Conservation (phyloP, 768 basidiomycete genomes). For the Suillus alpinus region DNA sequence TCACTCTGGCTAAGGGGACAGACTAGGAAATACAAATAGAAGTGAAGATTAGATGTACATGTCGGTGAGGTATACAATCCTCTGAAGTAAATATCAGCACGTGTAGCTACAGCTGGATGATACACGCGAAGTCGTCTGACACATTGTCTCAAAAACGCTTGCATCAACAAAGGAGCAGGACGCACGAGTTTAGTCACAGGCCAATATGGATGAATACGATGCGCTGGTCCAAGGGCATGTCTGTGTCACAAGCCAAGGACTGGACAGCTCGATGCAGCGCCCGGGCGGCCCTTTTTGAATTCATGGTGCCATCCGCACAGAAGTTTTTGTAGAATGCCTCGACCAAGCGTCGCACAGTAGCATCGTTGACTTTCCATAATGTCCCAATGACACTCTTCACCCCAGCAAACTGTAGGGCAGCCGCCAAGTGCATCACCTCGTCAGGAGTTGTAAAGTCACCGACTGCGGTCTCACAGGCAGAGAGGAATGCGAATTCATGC, state of each 20-base stretch:
- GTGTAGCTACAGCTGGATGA: no score
- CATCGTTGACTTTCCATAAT: constrained; percentile 14
- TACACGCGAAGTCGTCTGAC: neutral
- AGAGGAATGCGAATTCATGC: constrained; percentile 3
- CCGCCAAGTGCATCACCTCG: constrained; percentile 21
- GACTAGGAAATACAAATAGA: neutral
- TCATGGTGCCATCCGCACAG: neutral
- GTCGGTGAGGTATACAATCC: no score
- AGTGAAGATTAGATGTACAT: no score
- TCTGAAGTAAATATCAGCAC: no score
- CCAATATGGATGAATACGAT: constrained; percentile 7
- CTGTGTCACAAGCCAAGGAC: neutral
- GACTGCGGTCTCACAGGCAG: constrained; percentile 11
- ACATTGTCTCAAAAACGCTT: no score
- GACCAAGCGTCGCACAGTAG: neutral
- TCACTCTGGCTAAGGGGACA: neutral
- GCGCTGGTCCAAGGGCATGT: neutral
- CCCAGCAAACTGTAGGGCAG: constrained; percentile 19
- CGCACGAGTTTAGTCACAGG: neutral
- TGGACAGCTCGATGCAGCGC: neutral
- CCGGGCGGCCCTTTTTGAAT: neutral
- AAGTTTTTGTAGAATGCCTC: constrained; percentile 1
- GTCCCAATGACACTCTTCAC: constrained; percentile 21
- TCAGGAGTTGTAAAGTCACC: constrained; percentile 15
- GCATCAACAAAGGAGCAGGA: no score